phyloP scores from a whole-genome alignment of 2,329 filamentous ascomycete genomes.

The Fusarium mangiferae region DNA sequence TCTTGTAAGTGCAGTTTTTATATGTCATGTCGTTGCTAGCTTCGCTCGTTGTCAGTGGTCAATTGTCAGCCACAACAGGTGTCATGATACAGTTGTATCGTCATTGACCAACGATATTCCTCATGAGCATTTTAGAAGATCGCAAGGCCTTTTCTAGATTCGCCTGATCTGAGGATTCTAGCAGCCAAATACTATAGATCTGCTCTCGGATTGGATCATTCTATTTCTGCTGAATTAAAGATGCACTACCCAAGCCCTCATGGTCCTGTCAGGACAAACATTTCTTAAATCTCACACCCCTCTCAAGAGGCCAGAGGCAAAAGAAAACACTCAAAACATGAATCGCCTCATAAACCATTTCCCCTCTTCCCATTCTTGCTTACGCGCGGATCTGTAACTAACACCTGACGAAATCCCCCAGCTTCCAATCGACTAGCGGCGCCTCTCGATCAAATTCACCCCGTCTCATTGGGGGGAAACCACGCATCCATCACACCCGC shows the following conservation, averaged over 20 bases:
- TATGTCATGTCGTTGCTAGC: constrained; percentile 14
- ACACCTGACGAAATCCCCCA: constrained; percentile 35
- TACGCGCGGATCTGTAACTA: constrained; percentile 20
- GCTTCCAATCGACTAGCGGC: constrained; percentile 39
- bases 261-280: not conserved
- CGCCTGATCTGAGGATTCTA: not conserved
- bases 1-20: constrained; percentile 29
- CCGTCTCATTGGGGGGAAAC: constrained; percentile 42
- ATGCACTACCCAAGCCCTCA: not conserved
- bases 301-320: not conserved
- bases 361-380: constrained; percentile 11
- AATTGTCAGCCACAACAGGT: constrained; percentile 32
- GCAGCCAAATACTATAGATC: not conserved
- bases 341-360: constrained; percentile 23
- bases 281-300: constrained; percentile 6
- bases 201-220: not conserved
- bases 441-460: constrained; percentile 43
- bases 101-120: constrained; percentile 36
- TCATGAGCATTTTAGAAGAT: not conserved
- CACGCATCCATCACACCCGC: constrained; percentile 9
- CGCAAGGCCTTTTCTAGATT: not conserved
- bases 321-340: constrained; percentile 21
- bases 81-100: constrained; percentile 22
- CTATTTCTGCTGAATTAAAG: not conserved
- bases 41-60: constrained; percentile 15